phyloP scores from a whole-genome alignment of 2,329 filamentous ascomycete genomes.

The Ceratocystis diversiconidia region DNA sequence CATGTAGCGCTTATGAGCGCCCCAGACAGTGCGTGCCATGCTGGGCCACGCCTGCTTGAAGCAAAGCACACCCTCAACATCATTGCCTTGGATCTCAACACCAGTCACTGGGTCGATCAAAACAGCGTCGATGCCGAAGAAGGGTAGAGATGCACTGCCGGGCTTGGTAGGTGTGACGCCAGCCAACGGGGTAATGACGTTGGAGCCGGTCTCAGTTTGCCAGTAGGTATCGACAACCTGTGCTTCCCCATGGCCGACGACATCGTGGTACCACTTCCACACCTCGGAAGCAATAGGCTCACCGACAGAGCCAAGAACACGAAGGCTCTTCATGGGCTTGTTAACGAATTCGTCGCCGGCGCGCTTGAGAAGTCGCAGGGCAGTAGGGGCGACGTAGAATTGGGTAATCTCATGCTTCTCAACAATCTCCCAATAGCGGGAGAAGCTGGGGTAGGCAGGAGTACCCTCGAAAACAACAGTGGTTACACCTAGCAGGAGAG shows the following conservation, averaged over 20 bases:
- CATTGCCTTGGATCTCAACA: conserved; percentile 84
- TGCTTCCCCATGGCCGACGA: conserved; percentile 82
- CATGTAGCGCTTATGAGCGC: conserved; percentile 96
- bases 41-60: conserved; percentile 98
- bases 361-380: conserved; percentile 82
- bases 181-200: conserved; percentile 86
- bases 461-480: conserved; percentile 98
- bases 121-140: conserved; percentile 95
- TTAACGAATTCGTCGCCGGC: conserved; percentile 88
- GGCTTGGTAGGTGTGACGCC: conserved; percentile 95
- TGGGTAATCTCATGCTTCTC: conserved; percentile 90
- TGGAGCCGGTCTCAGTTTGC: conserved; percentile 97
- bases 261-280: conserved; percentile 99
- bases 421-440: conserved; percentile 97
- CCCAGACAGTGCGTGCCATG: conserved; percentile 96
- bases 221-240: conserved; percentile 98
- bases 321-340: conserved; percentile 73
- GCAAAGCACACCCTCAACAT: conserved; percentile 89
- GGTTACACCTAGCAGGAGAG: conserved; percentile 78
- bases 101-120: conserved; percentile 96
- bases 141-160: conserved; percentile 85
- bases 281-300: conserved; percentile 96
- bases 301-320: conserved; percentile 85
- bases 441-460: conserved; percentile 93
- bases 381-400: conserved; percentile 96